Evolutionary conservation across 306 rosid genomes (phyloP), one percentile per base, ranked within the genome.

Genomic region (Inga oerstediana): DNA sequence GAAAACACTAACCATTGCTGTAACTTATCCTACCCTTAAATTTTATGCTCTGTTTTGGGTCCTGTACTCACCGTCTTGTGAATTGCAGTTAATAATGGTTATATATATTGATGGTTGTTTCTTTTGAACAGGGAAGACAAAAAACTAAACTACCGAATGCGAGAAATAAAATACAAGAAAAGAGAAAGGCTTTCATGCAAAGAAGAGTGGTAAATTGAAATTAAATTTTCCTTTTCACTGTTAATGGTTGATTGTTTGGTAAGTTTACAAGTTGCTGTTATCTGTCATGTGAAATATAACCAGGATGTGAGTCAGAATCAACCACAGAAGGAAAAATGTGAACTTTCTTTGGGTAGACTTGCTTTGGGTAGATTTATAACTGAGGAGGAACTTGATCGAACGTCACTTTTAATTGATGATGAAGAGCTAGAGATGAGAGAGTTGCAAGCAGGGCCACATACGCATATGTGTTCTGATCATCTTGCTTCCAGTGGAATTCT

Each of bases 341-440:
- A 87, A 78, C 97, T 96, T 84, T 80, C 86, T 87, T 84, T 90
- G 82, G 93, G 86, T 82, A 85, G 80, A 80, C n/a, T 96, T 84
- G 81, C 86, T 87, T 84, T 90, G 82, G 93, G 86, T 82, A 85
- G 80, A 80, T 71, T 75, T 80, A 83, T 76, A 76, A 82, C 87
- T 16, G 88, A 77, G 81, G 97, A 88, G 70, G 82, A 73, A 52
- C 70, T 75, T 75, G 83, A 86, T 85, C 92, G 59, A 70, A 80
- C 89, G 79, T 86, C 92, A 68, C 79, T 87, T 88, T 89, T 94
- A 83, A 81, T 91, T 58, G 99, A 96, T 75, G 99, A 96, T 54
- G 98, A 96, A 84, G 97, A 94, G 89, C 89, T 96, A 76, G 99
- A 96, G 88, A 75, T 86, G 82, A 89, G 91, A 86, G 97, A 91